Evolutionary conservation across 345 rosid species (phyloP).

Genomic region (Populus euphratica): DNA sequence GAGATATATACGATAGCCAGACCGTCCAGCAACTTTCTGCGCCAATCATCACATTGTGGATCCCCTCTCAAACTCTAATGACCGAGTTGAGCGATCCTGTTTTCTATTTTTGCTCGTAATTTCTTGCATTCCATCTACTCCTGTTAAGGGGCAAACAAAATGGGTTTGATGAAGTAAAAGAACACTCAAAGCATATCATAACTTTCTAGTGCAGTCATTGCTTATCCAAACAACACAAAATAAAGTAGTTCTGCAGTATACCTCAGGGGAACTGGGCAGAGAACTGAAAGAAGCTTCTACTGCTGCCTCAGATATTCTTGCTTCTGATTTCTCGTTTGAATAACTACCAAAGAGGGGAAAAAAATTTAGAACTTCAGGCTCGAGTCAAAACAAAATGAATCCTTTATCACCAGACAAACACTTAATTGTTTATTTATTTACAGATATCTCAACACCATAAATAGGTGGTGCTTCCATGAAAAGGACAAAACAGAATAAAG

Average conservation of each 20-base stretch:
- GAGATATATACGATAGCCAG: slow-evolving; percentile 3
- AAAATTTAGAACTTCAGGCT: not conserved
- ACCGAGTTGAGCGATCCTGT: not conserved
- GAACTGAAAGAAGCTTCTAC: slow-evolving; percentile 40
- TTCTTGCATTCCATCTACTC: slow-evolving; percentile 10
- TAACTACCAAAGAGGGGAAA: slow-evolving; percentile 34
- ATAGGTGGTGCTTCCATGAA: not conserved
- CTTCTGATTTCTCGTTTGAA: slow-evolving; percentile 94
- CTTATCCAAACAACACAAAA: not conserved
- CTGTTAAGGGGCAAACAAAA: slow-evolving; percentile 1
- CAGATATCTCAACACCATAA: too few species aligned
- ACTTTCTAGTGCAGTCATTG: not conserved
- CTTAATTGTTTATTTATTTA: too few species aligned
- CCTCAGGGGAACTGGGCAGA: slow-evolving; percentile 42
- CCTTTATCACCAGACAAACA: not conserved
- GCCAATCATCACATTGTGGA: not conserved
- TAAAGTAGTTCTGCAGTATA: slow-evolving; percentile 17
- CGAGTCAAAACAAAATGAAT: not conserved
- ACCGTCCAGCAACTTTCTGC: not conserved
- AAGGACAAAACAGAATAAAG: not conserved
- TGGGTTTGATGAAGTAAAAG: not conserved
- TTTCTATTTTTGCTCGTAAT: not conserved
- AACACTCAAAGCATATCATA: not conserved
- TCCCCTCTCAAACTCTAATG: not conserved
- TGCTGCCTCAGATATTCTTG: slow-evolving; percentile 53